phyloP scores from a whole-genome alignment of 1,284 basidiomycete species.

The Ustilago loliicola region DNA sequence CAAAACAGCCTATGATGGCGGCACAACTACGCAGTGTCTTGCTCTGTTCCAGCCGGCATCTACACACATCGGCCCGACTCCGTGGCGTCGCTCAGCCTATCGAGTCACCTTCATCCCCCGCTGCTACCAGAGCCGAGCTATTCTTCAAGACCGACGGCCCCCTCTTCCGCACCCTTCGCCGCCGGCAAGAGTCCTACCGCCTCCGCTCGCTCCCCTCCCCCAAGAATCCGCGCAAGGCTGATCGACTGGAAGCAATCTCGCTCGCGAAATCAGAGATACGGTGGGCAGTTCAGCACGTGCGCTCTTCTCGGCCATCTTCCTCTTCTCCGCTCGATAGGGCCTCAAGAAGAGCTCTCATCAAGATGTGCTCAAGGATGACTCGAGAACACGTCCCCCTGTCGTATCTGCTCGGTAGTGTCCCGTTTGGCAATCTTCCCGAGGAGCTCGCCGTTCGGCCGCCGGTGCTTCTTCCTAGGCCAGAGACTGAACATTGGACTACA shows the following conservation, averaged over 20 bases:
- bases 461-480: conserved; percentile 34
- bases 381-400: conserved; percentile 27
- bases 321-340: conserved; percentile 1
- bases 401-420: conserved; percentile 40
- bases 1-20: background rate
- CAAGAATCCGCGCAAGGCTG: conserved; percentile 16
- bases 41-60: background rate
- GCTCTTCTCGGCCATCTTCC: background rate
- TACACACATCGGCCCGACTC: background rate
- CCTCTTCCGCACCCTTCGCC: conserved; percentile 21
- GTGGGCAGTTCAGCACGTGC: conserved; percentile 40
- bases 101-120: background rate
- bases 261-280: conserved; percentile 41
- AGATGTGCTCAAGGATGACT: conserved; percentile 31
- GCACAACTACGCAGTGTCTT: background rate
- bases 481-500: conserved; percentile 46
- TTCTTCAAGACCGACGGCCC: conserved; percentile 33
- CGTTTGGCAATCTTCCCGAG: conserved; percentile 29
- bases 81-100: background rate
- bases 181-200: conserved; percentile 36
- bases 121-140: background rate
- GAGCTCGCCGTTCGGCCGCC: conserved; percentile 40
- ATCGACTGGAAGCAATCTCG: conserved; percentile 21
- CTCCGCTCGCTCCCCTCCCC: conserved; percentile 2
- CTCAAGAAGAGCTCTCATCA: conserved; percentile 25